phyloP scores from a whole-genome alignment of 2,329 filamentous ascomycete genomes.

The Claviceps digitariae region DNA sequence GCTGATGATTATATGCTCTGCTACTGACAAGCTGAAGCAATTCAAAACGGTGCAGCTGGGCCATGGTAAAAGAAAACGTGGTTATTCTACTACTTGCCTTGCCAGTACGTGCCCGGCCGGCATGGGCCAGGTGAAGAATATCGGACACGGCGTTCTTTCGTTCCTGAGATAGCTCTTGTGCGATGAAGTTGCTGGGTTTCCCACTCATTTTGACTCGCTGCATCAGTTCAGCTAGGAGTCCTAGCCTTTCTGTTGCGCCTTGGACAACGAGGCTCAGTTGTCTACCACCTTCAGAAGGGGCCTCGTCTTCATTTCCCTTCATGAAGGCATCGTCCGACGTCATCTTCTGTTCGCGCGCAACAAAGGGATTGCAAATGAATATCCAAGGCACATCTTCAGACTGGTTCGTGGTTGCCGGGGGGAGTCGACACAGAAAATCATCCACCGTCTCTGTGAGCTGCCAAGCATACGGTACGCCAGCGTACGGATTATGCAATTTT shows the following conservation, averaged over 20 bases:
- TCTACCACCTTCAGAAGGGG: conserved; percentile 29
- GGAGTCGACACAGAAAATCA: conserved; percentile 54
- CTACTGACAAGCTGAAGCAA: not conserved
- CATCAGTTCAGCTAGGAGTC: conserved; percentile 34
- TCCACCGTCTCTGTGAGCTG: conserved; percentile 50
- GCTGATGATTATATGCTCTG: not conserved
- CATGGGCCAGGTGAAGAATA: conserved; percentile 47
- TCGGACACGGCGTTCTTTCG: conserved; percentile 35
- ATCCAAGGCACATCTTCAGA: conserved; percentile 49
- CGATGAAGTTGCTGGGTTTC: conserved; percentile 22
- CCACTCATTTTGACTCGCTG: conserved; percentile 27
- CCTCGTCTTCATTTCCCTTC: conserved; percentile 35
- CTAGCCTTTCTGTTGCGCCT: conserved; percentile 37
- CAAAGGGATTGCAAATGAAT: conserved; percentile 54
- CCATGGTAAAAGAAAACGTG: not conserved
- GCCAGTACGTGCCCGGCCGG: conserved; percentile 45
- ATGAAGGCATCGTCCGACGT: conserved; percentile 22
- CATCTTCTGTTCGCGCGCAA: conserved; percentile 21
- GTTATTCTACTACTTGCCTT: conserved; percentile 36
- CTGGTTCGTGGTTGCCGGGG: conserved; percentile 46
- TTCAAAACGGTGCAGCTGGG: not conserved
- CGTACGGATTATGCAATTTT: conserved; percentile 44
- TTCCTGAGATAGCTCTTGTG: conserved; percentile 35
- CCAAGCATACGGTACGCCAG: conserved; percentile 40
- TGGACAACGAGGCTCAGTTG: conserved; percentile 35